phyloP scores from a whole-genome alignment of 176 grass and related monocot genomes.

The Carex myosuroides region DNA sequence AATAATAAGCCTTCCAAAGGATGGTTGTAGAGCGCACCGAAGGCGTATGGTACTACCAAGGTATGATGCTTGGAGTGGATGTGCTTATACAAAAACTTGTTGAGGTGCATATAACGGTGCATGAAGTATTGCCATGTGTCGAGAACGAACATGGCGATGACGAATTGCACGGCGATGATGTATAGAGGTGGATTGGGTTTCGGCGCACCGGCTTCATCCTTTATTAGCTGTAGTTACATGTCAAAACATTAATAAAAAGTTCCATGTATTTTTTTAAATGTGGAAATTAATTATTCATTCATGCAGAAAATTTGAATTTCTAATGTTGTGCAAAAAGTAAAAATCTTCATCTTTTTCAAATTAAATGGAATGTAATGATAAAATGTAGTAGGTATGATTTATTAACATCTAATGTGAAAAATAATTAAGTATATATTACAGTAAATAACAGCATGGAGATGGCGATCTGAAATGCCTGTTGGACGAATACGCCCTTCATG shows the following conservation, averaged over 20 bases:
- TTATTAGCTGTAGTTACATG: conserved; percentile 39
- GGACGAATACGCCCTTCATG: conserved; percentile 62
- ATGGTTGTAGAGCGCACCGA: conserved; percentile 80
- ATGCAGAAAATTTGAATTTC: neutral
- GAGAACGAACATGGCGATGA: conserved; percentile 57
- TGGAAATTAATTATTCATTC: too few relatives aligned
- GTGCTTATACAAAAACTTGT: conserved; percentile 71
- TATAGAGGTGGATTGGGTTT: conserved; percentile 33
- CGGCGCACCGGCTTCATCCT: conserved; percentile 36
- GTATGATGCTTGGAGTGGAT: conserved; percentile 78
- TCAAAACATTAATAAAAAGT: neutral
- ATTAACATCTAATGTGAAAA: neutral
- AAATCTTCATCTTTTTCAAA: neutral
- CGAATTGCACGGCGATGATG: conserved; percentile 45
- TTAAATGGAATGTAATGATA: neutral
- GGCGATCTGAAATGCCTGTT: conserved; percentile 21
- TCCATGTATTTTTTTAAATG: too few relatives aligned
- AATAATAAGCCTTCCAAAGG: conserved; percentile 70
- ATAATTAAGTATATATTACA: too few relatives aligned
- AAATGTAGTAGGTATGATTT: neutral
- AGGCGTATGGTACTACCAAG: conserved; percentile 65
- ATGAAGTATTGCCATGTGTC: conserved; percentile 94
- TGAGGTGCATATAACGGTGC: conserved; percentile 80
- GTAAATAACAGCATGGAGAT: too few relatives aligned
- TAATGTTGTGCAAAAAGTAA: neutral